Percentiles rank a stretch among this genome's conserved stretches.
phyloP scores from a whole-genome alignment of 2,329 filamentous ascomycete genomes.

The Magnaporthales sp. region DNA sequence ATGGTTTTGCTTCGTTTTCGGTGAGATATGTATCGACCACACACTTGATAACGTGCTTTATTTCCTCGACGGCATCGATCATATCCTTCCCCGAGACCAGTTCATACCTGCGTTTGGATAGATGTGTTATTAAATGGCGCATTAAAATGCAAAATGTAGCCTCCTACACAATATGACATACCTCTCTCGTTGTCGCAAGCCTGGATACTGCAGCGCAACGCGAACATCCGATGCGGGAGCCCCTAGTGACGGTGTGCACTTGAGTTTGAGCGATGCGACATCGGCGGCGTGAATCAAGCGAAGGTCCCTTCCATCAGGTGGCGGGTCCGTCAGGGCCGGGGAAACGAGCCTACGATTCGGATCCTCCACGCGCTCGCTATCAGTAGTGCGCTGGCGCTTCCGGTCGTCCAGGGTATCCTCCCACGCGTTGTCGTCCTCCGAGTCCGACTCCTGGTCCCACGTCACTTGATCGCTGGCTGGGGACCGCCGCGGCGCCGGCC shows the following conservation, averaged over 20 bases:
- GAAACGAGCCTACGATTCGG: conserved; percentile 22
- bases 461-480: conserved; percentile 39
- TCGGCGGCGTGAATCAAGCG: conserved; percentile 50
- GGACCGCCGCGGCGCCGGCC: conserved; percentile 25
- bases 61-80: conserved; percentile 68
- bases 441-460: conserved; percentile 40
- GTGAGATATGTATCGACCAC: conserved; percentile 73
- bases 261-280: conserved; percentile 41
- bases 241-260: conserved; percentile 41
- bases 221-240: conserved; percentile 42
- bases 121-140: conserved; percentile 7
- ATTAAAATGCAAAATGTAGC: conserved; percentile 1
- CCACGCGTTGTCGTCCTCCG: conserved; percentile 43
- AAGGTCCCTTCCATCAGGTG: conserved; percentile 33
- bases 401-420: conserved; percentile 32
- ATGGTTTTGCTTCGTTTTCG: conserved; percentile 54
- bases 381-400: conserved; percentile 32
- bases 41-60: conserved; percentile 59
- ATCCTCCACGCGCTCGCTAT: conserved; percentile 9
- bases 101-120: conserved; percentile 45
- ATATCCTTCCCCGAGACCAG: conserved; percentile 72
- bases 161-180: conserved; percentile 10
- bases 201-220: conserved; percentile 79
- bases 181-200: conserved; percentile 29
- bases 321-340: conserved; percentile 31